Evolutionary conservation across 306 rosid genomes (phyloP).

Genomic region (Styphnolobium japonicum): DNA sequence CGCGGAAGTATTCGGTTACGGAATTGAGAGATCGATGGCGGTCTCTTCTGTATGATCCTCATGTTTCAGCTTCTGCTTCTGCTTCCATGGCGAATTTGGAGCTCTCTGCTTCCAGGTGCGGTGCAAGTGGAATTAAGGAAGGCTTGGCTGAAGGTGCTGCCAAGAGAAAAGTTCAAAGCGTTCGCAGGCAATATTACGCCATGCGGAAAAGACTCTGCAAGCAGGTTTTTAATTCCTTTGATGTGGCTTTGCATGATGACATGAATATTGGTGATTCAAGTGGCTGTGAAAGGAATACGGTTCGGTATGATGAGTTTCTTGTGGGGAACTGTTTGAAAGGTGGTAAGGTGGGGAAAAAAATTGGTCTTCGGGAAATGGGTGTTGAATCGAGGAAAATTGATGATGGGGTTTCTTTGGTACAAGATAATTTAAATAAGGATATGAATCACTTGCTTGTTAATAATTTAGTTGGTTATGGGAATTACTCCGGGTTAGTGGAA

Average conservation of each 20-base stretch:
- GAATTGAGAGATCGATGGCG: slow-evolving; percentile 73
- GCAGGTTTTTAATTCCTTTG: slow-evolving; percentile 26
- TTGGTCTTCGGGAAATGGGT: slow-evolving; percentile 7
- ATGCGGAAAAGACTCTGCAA: slow-evolving; percentile 45
- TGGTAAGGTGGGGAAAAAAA: not conserved
- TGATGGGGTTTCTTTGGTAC: not conserved
- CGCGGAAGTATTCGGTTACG: slow-evolving; percentile 48
- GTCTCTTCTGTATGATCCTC: slow-evolving; percentile 62
- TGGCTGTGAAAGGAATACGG: not conserved
- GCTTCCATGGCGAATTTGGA: slow-evolving; percentile 57
- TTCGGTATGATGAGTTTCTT: slow-evolving; percentile 15
- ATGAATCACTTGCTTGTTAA: slow-evolving; percentile 5
- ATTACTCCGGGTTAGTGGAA: slow-evolving; percentile 37
- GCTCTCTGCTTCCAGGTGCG: slow-evolving; percentile 25
- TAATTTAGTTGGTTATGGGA: slow-evolving; percentile 35
- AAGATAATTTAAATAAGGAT: slow-evolving; percentile 14
- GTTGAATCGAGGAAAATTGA: not conserved
- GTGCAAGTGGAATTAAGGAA: slow-evolving; percentile 23
- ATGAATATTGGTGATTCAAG: not conserved
- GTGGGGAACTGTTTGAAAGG: slow-evolving; percentile 23
- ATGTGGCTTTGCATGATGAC: slow-evolving; percentile 10
- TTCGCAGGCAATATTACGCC: slow-evolving; percentile 46
- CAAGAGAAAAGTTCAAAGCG: slow-evolving; percentile 43
- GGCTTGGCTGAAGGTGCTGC: not conserved
- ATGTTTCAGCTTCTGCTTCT: slow-evolving; percentile 48